These are phyloP conservation scores for Davidsoniella virescens DNA, from an alignment of 2,329 filamentous ascomycete genomes.

Conservation along the genomic window DNA sequence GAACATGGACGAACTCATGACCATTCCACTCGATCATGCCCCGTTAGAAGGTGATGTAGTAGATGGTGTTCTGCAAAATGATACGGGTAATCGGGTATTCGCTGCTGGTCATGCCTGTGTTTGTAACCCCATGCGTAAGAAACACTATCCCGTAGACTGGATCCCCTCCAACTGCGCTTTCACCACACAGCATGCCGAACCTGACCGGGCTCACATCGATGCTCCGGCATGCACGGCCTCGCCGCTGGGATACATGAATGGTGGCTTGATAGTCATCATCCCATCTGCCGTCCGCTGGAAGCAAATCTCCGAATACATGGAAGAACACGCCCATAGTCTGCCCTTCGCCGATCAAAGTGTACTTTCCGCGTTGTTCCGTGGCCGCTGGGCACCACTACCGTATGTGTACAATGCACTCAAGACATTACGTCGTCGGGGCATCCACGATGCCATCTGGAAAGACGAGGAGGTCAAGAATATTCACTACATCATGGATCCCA, in stretches of 20 bases:
- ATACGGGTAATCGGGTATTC: constrained; percentile 40
- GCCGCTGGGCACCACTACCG: constrained; percentile 40
- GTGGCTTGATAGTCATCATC: constrained; percentile 40
- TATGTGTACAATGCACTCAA: constrained; percentile 49
- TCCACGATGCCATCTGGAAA: constrained; percentile 40
- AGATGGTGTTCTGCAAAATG: not conserved
- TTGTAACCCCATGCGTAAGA: constrained; percentile 64
- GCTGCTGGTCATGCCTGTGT: constrained; percentile 73
- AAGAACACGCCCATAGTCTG: constrained; percentile 29
- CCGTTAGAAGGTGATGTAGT: not conserved
- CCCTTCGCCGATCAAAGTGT: constrained; percentile 45
- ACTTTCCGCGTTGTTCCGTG: constrained; percentile 36
- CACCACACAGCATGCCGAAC: constrained; percentile 32
- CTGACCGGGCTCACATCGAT: constrained; percentile 29
- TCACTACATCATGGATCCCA: constrained; percentile 44
- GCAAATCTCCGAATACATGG: constrained; percentile 35
- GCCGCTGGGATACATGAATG: constrained; percentile 33
- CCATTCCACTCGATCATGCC: constrained; percentile 49
- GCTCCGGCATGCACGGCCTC: constrained; percentile 29
- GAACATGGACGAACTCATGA: constrained; percentile 91
- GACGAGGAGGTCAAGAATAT: constrained; percentile 43
- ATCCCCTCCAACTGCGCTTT: constrained; percentile 40
- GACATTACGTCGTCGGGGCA: constrained; percentile 36
- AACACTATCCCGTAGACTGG: constrained; percentile 66
- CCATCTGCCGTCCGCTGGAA: constrained; percentile 31